phyloP scores from a whole-genome alignment of 108 stramenopile species.

The Bacterosira constricta region DNA sequence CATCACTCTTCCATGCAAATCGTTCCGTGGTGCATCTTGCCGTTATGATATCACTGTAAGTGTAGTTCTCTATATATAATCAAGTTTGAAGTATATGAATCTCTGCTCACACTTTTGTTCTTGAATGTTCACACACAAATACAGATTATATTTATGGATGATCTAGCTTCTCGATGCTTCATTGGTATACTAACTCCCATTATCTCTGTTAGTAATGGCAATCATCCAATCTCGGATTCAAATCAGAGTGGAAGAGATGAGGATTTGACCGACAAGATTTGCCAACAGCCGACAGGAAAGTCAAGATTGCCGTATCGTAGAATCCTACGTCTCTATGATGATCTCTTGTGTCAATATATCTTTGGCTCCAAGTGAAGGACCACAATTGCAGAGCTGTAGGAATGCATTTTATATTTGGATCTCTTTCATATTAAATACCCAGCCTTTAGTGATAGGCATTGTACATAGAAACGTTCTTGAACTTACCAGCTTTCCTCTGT shows the following conservation, averaged over 20 bases:
- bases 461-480: no score
- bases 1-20: conserved; percentile 33
- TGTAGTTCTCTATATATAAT: not conserved
- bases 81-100: not conserved
- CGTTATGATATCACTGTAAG: conserved; percentile 38
- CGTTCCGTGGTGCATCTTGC: not conserved
- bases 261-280: no score
- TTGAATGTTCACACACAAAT: no score
- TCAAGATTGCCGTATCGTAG: conserved; percentile 10
- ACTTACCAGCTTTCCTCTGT: no score
- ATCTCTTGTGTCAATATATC: conserved; percentile 5
- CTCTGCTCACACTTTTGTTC: not conserved
- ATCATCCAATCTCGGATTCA: no score
- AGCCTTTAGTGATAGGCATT: no score
- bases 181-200: conserved; percentile 24
- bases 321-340: conserved; percentile 12
- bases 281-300: no score
- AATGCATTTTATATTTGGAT: no score
- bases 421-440: no score
- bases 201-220: not conserved
- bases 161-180: conserved; percentile 26
- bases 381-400: no score
- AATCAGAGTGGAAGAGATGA: no score
- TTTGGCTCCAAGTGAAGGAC: no score
- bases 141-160: conserved; percentile 31